Evolutionary conservation across 345 rosid species (phyloP), one percentile per base, ranked within the genome.

Genomic region (Anacardium occidentale): DNA sequence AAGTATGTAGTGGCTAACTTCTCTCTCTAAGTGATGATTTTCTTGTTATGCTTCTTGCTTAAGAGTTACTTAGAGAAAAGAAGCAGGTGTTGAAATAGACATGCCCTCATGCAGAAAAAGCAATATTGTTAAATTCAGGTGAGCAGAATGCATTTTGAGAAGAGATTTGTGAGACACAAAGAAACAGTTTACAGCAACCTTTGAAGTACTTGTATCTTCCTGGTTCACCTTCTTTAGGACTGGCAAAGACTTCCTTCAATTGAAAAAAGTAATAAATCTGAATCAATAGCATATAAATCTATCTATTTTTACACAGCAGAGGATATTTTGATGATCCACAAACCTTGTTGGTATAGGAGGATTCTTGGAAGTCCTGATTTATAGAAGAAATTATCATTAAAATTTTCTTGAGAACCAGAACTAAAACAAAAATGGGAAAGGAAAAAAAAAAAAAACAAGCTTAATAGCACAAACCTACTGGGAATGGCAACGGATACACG

Each of bases 161-260:
- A 64, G 21, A n/a, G 3, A 29, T 24, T 37, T 37, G 42, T 37
- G 42, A 37, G 1, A 6, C 5, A 65, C 51, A 25, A 64, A 12
- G 14, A 53, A 24, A 55, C 7, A 47, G 40, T 25, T 15, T 15
- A 69, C n/a, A 56, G 24, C n/a, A 56, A 66, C 77, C 88, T 82
- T 79, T 13, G 48, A 12, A 17, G 70, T 17, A 57, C 68, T 74
- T 59, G 63, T 53, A 74, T 68, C 67, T 54, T 70, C 77, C 69
- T 74, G 81, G 64, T 69, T 85, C 55, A 42, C 62, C 79, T 69
- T 71, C 78, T 42, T 82, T 21, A 74, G 63, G 22, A 68, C 80
- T 26, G 83, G 84, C 58, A 81, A 76, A 51, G 88, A 87, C 78
- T 84, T 87, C 91, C 94, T 89, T 73, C 79, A 84, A 77, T 59